Percentiles rank a stretch among this genome's conserved stretches.
Conservation (phyloP, 75 land plant species). For the Pinus taeda region DNA sequence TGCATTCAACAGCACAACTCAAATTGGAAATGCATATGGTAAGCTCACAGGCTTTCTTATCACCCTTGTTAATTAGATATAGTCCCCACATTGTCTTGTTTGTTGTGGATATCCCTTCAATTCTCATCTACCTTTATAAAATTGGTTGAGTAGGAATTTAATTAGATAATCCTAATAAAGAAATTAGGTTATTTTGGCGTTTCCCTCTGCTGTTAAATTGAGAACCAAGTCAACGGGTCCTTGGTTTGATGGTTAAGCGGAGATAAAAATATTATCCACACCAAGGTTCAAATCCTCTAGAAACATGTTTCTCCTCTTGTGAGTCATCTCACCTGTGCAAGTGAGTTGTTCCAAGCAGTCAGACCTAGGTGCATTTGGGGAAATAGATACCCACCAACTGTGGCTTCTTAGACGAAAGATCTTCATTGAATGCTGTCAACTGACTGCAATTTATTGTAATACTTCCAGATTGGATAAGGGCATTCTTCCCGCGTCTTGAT, state of each 20-base stretch:
- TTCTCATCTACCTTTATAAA: not conserved
- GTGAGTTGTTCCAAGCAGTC: no score
- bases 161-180: not conserved
- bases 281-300: no score
- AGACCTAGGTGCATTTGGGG: no score
- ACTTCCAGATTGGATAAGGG: no score
- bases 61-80: constrained; percentile 2
- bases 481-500: no score
- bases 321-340: no score
- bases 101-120: not conserved
- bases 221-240: not conserved
- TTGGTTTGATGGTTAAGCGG: not conserved
- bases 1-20: constrained; percentile 18
- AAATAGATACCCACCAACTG: no score
- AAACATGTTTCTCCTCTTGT: no score
- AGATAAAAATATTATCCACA: not conserved
- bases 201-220: not conserved
- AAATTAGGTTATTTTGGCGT: not conserved
- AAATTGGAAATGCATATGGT: constrained; percentile 34
- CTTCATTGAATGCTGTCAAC: no score
- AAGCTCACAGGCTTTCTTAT: not conserved
- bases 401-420: no score
- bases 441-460: no score
- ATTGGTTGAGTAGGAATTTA: not conserved
- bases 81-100: not conserved